Conservation (phyloP, 2,329 filamentous ascomycete species). For the Pezicula neosporulosa region DNA sequence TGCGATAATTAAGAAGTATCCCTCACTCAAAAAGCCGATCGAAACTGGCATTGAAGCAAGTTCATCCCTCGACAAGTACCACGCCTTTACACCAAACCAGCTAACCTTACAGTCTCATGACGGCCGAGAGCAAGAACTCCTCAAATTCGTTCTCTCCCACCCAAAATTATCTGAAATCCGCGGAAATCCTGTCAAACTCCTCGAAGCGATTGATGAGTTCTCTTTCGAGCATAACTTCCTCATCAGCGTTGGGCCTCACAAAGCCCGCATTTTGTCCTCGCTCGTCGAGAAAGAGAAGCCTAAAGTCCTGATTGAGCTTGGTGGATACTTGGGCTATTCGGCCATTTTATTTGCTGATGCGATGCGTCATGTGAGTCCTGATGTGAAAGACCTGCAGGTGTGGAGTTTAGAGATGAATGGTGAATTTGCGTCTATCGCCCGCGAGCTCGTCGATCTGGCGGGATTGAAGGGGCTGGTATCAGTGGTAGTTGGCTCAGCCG, state of each 20-base stretch:
- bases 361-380: constrained; percentile 21
- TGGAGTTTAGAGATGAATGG: constrained; percentile 63
- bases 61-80: not conserved
- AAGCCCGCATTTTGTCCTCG: constrained; percentile 65
- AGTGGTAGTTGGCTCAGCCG: constrained; percentile 65
- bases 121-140: constrained; percentile 68
- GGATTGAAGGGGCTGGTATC: constrained; percentile 65
- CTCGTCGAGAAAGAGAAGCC: constrained; percentile 66
- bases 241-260: constrained; percentile 74
- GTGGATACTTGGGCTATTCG: constrained; percentile 80
- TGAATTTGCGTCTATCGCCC: constrained; percentile 66
- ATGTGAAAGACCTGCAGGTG: constrained; percentile 54
- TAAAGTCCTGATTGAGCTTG: constrained; percentile 68
- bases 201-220: constrained; percentile 68
- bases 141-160: constrained; percentile 63
- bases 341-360: constrained; percentile 70
- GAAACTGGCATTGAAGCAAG: constrained; percentile 4
- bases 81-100: not conserved
- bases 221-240: constrained; percentile 61
- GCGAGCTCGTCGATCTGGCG: constrained; percentile 65
- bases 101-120: constrained; percentile 49
- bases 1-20: constrained; percentile 4
- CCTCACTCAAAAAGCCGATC: not conserved
- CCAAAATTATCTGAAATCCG: constrained; percentile 59
- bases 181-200: constrained; percentile 57